These are phyloP conservation scores for Bipolaris zeicola DNA, from an alignment of 2,329 filamentous ascomycete genomes.

Conservation along the genomic window DNA sequence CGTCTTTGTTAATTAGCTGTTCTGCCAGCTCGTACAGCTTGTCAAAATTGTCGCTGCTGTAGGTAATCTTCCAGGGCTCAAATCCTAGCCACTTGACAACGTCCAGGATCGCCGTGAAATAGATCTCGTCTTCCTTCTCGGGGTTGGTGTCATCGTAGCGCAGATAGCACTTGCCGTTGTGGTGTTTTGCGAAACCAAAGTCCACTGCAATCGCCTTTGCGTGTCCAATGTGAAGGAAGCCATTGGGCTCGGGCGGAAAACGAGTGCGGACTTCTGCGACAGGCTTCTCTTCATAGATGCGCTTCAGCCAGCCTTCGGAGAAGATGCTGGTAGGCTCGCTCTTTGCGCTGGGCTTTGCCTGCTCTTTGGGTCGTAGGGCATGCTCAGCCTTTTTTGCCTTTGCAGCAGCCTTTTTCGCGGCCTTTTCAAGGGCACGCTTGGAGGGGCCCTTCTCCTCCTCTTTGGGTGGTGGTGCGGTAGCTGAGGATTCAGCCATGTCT, in stretches of 20 bases:
- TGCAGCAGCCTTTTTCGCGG: conserved; percentile 56
- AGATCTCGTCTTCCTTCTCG: conserved; percentile 87
- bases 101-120: conserved; percentile 87
- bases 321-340: conserved; percentile 49
- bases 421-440: conserved; percentile 57
- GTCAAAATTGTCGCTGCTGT: conserved; percentile 90
- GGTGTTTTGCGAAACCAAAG: conserved; percentile 88
- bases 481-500: conserved; percentile 34
- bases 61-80: conserved; percentile 76
- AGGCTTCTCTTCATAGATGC: conserved; percentile 58
- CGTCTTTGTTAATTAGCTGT: conserved; percentile 73
- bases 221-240: conserved; percentile 91
- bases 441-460: conserved; percentile 49
- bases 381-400: conserved; percentile 52
- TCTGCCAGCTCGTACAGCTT: conserved; percentile 87
- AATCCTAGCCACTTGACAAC: conserved; percentile 89
- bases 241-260: conserved; percentile 73
- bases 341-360: conserved; percentile 37
- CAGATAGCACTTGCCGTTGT: conserved; percentile 77
- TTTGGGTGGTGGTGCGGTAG: conserved; percentile 21
- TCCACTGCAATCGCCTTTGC: conserved; percentile 96
- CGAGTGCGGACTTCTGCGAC: conserved; percentile 54
- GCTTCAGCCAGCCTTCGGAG: conserved; percentile 57
- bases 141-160: conserved; percentile 97
- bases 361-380: conserved; percentile 50